A percentile compares a stretch with the other conserved stretches of the same genome.
Evolutionary conservation across 306 rosid species (phyloP).

Genomic region (Neltuma alba): DNA sequence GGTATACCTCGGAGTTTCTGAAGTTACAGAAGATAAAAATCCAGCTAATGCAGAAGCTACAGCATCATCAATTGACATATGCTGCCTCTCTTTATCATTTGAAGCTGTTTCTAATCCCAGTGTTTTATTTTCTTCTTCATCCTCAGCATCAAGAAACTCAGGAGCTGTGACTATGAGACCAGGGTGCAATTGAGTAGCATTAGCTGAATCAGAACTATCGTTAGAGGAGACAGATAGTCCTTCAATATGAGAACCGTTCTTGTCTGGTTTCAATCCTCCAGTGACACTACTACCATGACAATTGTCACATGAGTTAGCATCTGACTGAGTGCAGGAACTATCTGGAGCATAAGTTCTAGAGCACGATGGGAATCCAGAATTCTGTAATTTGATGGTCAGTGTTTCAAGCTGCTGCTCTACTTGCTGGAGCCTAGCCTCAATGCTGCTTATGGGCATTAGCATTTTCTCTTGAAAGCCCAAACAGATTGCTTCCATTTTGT

Average conservation of each 20-base stretch:
- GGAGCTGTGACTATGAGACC: slow-evolving; percentile 85
- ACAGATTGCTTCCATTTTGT: slow-evolving; percentile 67
- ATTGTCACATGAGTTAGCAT: slow-evolving; percentile 49
- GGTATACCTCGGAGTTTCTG: slow-evolving; percentile 44
- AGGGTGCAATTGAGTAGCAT: slow-evolving; percentile 53
- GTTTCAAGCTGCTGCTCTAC: slow-evolving; percentile 89
- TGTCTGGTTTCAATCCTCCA: slow-evolving; percentile 47
- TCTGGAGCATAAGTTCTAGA: slow-evolving; percentile 64
- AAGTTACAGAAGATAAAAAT: slow-evolving; percentile 56
- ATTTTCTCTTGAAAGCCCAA: slow-evolving; percentile 84
- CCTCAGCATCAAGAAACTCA: slow-evolving; percentile 69
- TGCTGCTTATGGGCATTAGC: slow-evolving; percentile 72
- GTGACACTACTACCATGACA: slow-evolving; percentile 40
- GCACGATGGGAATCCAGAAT: slow-evolving; percentile 48
- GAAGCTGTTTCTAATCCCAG: slow-evolving; percentile 35
- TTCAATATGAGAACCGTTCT: slow-evolving; percentile 44
- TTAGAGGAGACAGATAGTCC: slow-evolving; percentile 34
- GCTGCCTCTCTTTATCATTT: slow-evolving; percentile 48
- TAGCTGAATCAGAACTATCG: slow-evolving; percentile 41
- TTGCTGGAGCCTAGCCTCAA: slow-evolving; percentile 80
- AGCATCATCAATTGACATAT: slow-evolving; percentile 71
- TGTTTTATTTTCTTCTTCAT: slow-evolving; percentile 49
- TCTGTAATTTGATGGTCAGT: slow-evolving; percentile 49
- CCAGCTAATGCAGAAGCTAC: slow-evolving; percentile 83
- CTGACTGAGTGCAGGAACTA: slow-evolving; percentile 57